Percentiles rank a stretch among this genome's conserved stretches.
These are phyloP conservation scores for Backusella macrospora DNA, from an alignment of 192 early-diverging fungal genomes.

Conservation along the genomic window DNA sequence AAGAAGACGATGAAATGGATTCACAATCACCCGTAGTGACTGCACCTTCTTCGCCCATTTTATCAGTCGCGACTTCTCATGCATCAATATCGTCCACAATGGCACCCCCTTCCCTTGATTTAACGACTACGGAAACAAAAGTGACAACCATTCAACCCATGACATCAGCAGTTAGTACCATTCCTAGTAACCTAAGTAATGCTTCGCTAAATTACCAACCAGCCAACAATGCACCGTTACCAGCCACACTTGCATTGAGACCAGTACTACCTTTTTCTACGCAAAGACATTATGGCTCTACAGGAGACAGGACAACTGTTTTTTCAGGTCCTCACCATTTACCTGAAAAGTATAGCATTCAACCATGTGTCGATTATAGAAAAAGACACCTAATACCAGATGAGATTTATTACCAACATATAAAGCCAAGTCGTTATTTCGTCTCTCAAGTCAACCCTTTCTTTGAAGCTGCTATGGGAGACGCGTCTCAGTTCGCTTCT, in stretches of 20 bases:
- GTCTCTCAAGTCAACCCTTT: conserved; percentile 1
- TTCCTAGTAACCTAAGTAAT: background rate
- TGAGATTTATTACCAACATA: background rate
- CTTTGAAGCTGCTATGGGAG: background rate
- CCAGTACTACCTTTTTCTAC: background rate
- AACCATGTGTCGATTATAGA: conserved; percentile 5
- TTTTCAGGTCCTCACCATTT: conserved; percentile 1
- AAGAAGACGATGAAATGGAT: background rate
- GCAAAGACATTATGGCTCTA: background rate
- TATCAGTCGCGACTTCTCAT: background rate
- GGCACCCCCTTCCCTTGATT: background rate
- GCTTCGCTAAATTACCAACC: background rate
- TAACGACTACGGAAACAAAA: background rate
- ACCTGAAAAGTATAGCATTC: background rate
- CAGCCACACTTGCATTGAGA: conserved; percentile 1
- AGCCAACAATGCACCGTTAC: background rate
- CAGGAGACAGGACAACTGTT: background rate
- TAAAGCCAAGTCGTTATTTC: conserved; percentile 1
- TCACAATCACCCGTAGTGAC: conserved; percentile 1
- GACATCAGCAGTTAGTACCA: background rate
- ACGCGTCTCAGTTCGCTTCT: background rate
- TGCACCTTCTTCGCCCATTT: background rate
- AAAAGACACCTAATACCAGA: conserved; percentile 5
- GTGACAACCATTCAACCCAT: background rate
- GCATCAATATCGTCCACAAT: background rate